Evolutionary conservation across 2,329 filamentous ascomycete genomes (phyloP).

Genomic region (Huntiella moniliformis): DNA sequence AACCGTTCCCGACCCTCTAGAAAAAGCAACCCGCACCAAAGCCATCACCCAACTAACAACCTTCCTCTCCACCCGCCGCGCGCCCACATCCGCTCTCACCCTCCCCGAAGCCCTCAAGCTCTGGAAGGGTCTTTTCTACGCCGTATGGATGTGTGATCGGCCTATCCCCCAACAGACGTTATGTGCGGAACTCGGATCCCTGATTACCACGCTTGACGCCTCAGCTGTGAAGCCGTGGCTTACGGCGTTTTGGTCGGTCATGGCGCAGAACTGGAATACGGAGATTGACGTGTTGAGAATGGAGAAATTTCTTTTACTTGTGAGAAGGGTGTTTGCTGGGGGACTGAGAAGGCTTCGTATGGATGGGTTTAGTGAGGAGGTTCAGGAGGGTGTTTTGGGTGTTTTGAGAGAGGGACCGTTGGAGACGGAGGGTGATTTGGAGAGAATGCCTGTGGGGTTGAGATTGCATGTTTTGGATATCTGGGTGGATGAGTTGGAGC

Average conservation of each 20-base stretch:
- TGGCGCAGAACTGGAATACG: conserved; percentile 51
- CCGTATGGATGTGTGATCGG: conserved; percentile 85
- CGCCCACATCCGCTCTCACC: conserved; percentile 27
- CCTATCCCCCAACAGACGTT: conserved; percentile 73
- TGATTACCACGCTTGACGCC: conserved; percentile 20
- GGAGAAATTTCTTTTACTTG: conserved; percentile 82
- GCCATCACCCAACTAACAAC: conserved; percentile 59
- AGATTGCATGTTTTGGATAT: conserved; percentile 77
- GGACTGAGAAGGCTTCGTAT: conserved; percentile 27
- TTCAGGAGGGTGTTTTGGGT: conserved; percentile 13
- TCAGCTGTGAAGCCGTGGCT: conserved; percentile 33
- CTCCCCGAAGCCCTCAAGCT: conserved; percentile 64
- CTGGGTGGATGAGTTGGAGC: conserved; percentile 78
- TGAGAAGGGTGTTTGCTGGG: conserved; percentile 59
- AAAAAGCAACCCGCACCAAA: conserved; percentile 58
- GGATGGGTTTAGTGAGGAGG: conserved; percentile 1
- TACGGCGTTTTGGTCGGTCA: conserved; percentile 47
- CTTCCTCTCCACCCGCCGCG: conserved; percentile 44
- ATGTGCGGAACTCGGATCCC: conserved; percentile 53
- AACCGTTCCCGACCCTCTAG: conserved; percentile 24
- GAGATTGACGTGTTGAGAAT: conserved; percentile 57
- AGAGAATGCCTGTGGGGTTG: conserved; percentile 61
- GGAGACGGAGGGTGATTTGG: conserved; percentile 22
- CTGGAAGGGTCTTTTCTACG: conserved; percentile 90
- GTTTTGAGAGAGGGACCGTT: conserved; percentile 18